Base-by-base conservation (phyloP, 192 early-diverging fungal species). In the Gaertneriomyces sp. region DNA sequence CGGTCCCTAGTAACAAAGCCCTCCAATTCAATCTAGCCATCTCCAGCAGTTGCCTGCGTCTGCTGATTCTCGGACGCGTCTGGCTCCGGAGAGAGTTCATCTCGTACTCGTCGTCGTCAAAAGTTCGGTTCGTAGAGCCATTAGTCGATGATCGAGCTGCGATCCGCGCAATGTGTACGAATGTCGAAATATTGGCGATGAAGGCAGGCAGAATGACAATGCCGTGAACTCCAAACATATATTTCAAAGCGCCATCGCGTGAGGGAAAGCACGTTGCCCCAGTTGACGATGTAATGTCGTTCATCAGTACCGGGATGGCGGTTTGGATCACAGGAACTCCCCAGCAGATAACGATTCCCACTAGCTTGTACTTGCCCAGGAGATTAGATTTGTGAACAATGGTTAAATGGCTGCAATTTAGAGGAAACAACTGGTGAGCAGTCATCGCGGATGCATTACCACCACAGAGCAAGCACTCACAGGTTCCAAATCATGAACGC, bases 401-500 rank as follows among this genome's bases (percentile, higher is more conserved):
- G 42, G 69, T 71, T 16, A 55, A 19, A 63, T 71, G 69, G 9
- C 64, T 66, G 39, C 9, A 60, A 19, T 0, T 4, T 6, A 38
- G 41, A 62, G 38, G 51, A 19, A 51, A 51, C 49, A 20, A 49
- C 25, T 33, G 47, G 53, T 55, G 11, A 20, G 11, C 11, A 20
- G 25, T 33, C 25, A 33, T 33, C 25, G 25, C 25, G 25, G 25
- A 33, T 33, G 25, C 1, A 33, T 33, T 33, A 33, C 25, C 25
- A 33, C 25, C 25, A 33, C 25, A 33, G 54, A 16, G 33, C 47
- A 12, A n/a, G 14, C 12, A 66, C 64, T 43, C 57, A 66, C 61
- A 71, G 42, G 58, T 71, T 71, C 53, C 41, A 63, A 16, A 71
- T 71, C 69, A 71, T 71, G 63, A 64, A 71, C 1, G 53, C 52